phyloP scores from a whole-genome alignment of 2,329 filamentous ascomycete species.

The Cladosporium sp. region DNA sequence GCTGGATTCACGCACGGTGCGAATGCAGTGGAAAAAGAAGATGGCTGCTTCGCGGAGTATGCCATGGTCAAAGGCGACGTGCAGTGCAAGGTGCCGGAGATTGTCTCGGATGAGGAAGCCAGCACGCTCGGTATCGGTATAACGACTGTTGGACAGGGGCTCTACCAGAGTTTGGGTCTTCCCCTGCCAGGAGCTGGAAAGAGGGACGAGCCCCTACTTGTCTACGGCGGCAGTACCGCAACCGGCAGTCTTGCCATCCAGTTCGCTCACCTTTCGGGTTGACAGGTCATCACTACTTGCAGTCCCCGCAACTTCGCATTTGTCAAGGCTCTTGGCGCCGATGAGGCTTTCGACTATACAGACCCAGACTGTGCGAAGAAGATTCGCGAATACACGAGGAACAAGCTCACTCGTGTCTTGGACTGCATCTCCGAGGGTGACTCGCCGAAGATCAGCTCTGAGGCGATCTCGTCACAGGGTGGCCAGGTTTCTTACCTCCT shows the following conservation, averaged over 20 bases:
- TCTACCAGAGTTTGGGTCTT: slow-evolving; percentile 47
- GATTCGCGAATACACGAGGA: slow-evolving; percentile 49
- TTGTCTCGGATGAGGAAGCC: slow-evolving; percentile 53
- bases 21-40: slow-evolving; percentile 33
- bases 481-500: slow-evolving; percentile 42
- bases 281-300: slow-evolving; percentile 48
- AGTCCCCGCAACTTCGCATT: slow-evolving; percentile 52
- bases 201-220: slow-evolving; percentile 41
- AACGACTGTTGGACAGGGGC: slow-evolving; percentile 51
- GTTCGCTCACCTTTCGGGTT: slow-evolving; percentile 39
- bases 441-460: slow-evolving; percentile 42
- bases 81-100: slow-evolving; percentile 49
- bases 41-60: slow-evolving; percentile 57
- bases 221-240: slow-evolving; percentile 56
- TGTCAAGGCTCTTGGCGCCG: slow-evolving; percentile 49
- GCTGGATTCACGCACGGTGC: slow-evolving; percentile 52
- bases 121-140: slow-evolving; percentile 55
- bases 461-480: slow-evolving; percentile 40
- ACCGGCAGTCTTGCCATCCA: slow-evolving; percentile 54
- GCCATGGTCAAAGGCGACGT: slow-evolving; percentile 53
- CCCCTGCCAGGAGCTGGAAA: slow-evolving; percentile 49
- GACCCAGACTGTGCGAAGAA: slow-evolving; percentile 45
- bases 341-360: slow-evolving; percentile 54
- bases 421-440: slow-evolving; percentile 50
- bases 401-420: slow-evolving; percentile 47